Evolutionary conservation across 208 protist species (phyloP).

Genomic region (Trypanosoma vivax): DNA sequence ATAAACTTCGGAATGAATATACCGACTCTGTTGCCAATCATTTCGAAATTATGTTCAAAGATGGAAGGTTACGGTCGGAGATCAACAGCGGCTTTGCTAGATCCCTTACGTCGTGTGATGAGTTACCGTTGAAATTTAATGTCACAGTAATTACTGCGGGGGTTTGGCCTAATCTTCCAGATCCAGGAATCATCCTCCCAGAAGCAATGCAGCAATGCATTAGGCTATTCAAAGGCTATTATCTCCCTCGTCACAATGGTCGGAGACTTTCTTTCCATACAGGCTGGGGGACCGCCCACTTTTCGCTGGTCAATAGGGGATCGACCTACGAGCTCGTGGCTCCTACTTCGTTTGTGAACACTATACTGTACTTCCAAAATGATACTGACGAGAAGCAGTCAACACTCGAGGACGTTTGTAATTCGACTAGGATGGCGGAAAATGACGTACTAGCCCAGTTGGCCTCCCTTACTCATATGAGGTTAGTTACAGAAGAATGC

Average conservation of each 20-base stretch:
- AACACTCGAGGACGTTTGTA: constrained; percentile 14
- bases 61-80: constrained; percentile 22
- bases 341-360: constrained; percentile 65
- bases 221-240: constrained; percentile 49
- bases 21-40: constrained; percentile 42
- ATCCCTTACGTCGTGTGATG: background rate
- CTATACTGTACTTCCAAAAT: constrained; percentile 37
- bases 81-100: constrained; percentile 18
- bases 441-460: constrained; percentile 11
- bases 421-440: constrained; percentile 7
- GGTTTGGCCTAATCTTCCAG: constrained; percentile 56
- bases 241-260: constrained; percentile 59
- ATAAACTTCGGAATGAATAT: constrained; percentile 38
- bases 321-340: constrained; percentile 47
- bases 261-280: constrained; percentile 64
- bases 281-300: constrained; percentile 52
- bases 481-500: constrained; percentile 9
- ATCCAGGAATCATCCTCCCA: constrained; percentile 31
- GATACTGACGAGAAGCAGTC: background rate
- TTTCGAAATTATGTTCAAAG: constrained; percentile 66
- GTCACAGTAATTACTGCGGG: constrained; percentile 56
- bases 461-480: constrained; percentile 9
- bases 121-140: constrained; percentile 49
- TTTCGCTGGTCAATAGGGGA: constrained; percentile 35
- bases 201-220: constrained; percentile 47